These are phyloP conservation scores for Phytomonas sp. DNA, from an alignment of 208 protist genomes.

Conservation along the genomic window DNA sequence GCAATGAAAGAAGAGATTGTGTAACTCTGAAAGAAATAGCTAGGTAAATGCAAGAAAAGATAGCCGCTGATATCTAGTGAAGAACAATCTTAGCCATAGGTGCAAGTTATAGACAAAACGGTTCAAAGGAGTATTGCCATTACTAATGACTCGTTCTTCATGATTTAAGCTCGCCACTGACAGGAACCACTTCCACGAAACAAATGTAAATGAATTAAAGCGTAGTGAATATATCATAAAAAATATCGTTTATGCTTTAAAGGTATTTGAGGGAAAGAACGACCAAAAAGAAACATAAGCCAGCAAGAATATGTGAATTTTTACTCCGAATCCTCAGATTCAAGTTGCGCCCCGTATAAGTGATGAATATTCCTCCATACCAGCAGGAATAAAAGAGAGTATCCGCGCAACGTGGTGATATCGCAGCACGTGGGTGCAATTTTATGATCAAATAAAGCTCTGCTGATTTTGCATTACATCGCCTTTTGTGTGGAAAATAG, in stretches of 20 bases:
- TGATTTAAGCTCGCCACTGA: background rate
- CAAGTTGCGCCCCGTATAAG: background rate
- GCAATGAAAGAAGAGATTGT: background rate
- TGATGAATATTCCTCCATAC: background rate
- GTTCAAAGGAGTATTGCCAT: background rate
- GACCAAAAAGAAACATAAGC: background rate
- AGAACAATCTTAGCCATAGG: background rate
- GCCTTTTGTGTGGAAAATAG: background rate
- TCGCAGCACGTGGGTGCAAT: background rate
- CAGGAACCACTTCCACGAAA: background rate
- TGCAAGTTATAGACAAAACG: background rate
- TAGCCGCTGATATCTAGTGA: background rate
- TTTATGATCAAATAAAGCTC: background rate
- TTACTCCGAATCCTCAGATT: background rate
- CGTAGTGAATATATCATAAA: background rate
- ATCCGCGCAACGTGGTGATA: background rate
- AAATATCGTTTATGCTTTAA: background rate
- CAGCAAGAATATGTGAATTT: background rate
- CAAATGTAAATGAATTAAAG: background rate
- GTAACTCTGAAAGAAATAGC: background rate
- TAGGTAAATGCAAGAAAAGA: background rate
- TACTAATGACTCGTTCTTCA: background rate
- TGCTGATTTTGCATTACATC: background rate
- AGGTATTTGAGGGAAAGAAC: background rate
- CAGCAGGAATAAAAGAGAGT: background rate